phyloP scores from a whole-genome alignment of 305 asterid genomes.

The Nicotiana rustica region DNA sequence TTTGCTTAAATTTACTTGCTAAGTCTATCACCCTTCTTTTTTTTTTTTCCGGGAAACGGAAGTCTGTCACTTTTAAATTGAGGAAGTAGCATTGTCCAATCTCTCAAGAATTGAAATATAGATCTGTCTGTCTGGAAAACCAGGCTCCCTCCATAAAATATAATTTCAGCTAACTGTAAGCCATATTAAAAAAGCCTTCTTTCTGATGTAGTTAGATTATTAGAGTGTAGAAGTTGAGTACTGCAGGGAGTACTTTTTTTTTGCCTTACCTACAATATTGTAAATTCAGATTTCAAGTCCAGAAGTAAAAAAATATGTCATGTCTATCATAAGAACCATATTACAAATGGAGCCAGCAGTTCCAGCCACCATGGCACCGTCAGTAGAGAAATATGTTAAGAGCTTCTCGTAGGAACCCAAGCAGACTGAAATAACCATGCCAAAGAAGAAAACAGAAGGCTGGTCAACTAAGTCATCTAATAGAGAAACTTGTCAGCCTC shows the following conservation, averaged over 20 bases:
- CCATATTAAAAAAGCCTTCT: background rate
- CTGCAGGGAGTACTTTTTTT: background rate
- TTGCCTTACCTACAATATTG: background rate
- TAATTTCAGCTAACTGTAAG: background rate
- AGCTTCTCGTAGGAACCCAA: background rate
- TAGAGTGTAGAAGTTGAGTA: background rate
- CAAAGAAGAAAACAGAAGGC: background rate
- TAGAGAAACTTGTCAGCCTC: background rate
- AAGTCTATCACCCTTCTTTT: too few species aligned
- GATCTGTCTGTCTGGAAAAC: background rate
- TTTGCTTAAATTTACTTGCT: background rate
- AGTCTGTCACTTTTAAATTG: background rate
- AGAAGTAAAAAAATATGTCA: slow-evolving; percentile 1
- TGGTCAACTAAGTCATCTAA: background rate
- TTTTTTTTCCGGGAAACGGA: too few species aligned
- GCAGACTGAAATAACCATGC: background rate
- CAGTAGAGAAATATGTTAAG: background rate
- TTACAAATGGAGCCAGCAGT: slow-evolving; percentile 4
- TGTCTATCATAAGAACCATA: background rate
- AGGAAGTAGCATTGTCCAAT: background rate
- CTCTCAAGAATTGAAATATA: background rate
- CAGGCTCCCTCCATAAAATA: background rate
- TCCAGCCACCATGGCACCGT: slow-evolving; percentile 3
- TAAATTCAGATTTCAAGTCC: background rate
- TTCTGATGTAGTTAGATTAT: background rate